Percentiles rank a stretch among this genome's conserved stretches.
Evolutionary conservation across 768 basidiomycete genomes (phyloP).

Genomic region (Lentinula sp.): DNA sequence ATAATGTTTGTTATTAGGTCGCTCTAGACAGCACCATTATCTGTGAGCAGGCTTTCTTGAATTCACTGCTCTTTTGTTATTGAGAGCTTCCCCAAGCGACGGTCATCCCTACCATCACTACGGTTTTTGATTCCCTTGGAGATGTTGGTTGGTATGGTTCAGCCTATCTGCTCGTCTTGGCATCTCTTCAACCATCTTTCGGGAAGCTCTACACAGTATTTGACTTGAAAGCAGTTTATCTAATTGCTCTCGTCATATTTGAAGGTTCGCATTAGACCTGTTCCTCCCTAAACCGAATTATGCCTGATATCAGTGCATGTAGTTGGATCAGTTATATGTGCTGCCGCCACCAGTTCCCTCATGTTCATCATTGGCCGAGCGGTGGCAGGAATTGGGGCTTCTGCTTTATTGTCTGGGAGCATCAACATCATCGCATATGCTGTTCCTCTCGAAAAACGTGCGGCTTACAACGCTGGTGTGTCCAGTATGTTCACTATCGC

Average conservation of each 20-base stretch:
- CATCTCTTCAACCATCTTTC: slow-evolving; percentile 20
- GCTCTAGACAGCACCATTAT: background rate
- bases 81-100: background rate
- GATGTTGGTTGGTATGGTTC: slow-evolving; percentile 1
- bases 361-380: slow-evolving; percentile 34
- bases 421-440: background rate
- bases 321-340: slow-evolving; percentile 35
- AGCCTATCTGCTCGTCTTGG: slow-evolving; percentile 6
- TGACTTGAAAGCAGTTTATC: slow-evolving; percentile 8
- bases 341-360: slow-evolving; percentile 18
- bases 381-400: slow-evolving; percentile 37
- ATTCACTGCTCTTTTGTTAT: background rate
- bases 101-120: slow-evolving; percentile 1
- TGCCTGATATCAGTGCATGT: slow-evolving; percentile 26
- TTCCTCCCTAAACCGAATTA: slow-evolving; percentile 19
- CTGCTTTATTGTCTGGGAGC: slow-evolving; percentile 16
- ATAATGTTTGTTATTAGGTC: background rate
- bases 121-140: slow-evolving; percentile 4
- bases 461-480: slow-evolving; percentile 26
- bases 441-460: slow-evolving; percentile 18
- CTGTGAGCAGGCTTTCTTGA: background rate
- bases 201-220: slow-evolving; percentile 8
- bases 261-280: slow-evolving; percentile 21
- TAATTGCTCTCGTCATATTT: slow-evolving; percentile 18
- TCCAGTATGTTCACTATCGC: slow-evolving; percentile 21